Base-by-base conservation (phyloP, 345 rosid species). In the Combretum micranthum region DNA sequence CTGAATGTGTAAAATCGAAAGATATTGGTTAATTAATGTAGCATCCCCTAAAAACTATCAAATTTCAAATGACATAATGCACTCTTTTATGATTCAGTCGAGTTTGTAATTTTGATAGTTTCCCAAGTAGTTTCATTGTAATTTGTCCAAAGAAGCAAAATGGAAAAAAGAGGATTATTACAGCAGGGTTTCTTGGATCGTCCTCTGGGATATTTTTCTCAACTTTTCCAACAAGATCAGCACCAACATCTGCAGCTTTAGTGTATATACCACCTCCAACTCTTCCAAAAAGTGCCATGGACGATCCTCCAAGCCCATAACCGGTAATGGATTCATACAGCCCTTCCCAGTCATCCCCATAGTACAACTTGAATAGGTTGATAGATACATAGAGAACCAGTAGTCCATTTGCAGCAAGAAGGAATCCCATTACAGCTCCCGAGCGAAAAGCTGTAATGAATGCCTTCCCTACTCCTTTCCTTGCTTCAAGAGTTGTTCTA, bases 341-440 rank as follows among this genome's bases (percentile, higher is more conserved):
- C 5, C 91, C 91, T 37, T 80, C 87, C 91, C 87, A 82, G 52
- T 82, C 91, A 50, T 82, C 83, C n/a, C 79, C 87, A 53, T 84
- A 84, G 64, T 82, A 84, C 39, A 80, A 69, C 54, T 72, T 82
- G 60, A 82, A 84, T 51, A 82, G 63, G 39, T 74, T 68, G 66
- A 84, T 84, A 42, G 83, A 71, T 20, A 62, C 64, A 61, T 62
- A 77, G 4, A 84, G 80, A 64, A 84, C 91, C 58, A 84, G 45
- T 47, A 84, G 91, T 21, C 91, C 79, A 77, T 79, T 84, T 6
- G 87, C 83, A 52, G 87, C 85, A 47, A 84, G 85, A 48, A 84
- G 87, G 56, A 84, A 84, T 32, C 91, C 91, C 87, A 84, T 82
- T 18, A 84, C 91, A 0, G 91, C 77, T 18, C 91, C 87, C 10